phyloP scores from a whole-genome alignment of 2,329 filamentous ascomycete genomes.

The Calonectria montana region DNA sequence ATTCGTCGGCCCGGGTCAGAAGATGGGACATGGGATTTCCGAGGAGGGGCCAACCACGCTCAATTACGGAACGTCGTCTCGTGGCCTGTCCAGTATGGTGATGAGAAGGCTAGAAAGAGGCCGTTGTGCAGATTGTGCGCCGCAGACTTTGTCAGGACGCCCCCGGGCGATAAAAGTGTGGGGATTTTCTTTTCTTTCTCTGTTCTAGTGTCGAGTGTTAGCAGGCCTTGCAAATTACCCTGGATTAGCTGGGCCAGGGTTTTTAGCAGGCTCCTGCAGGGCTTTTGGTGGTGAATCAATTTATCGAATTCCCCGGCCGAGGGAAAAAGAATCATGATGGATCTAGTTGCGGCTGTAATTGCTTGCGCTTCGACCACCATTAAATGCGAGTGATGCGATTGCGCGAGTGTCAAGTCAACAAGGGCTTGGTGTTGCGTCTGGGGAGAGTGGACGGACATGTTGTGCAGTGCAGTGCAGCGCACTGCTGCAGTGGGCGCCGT shows the following conservation, averaged over 20 bases:
- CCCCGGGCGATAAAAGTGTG: slow-evolving; percentile 15
- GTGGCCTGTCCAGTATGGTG: slow-evolving; percentile 9
- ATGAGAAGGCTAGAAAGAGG: background rate
- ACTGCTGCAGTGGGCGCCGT: background rate
- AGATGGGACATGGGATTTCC: slow-evolving; percentile 25
- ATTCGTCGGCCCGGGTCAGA: slow-evolving; percentile 14
- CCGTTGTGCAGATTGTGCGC: slow-evolving; percentile 7
- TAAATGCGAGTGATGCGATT: background rate
- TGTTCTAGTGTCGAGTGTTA: slow-evolving; percentile 15
- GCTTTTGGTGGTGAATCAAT: slow-evolving; percentile 4
- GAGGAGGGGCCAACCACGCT: background rate
- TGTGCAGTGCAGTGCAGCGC: background rate
- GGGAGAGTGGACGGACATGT: background rate
- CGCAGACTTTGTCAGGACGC: slow-evolving; percentile 14
- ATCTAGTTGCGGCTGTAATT: background rate
- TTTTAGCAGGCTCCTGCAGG: background rate
- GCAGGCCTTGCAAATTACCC: background rate
- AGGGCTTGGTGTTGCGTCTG: background rate
- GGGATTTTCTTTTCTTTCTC: slow-evolving; percentile 10
- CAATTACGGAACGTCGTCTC: slow-evolving; percentile 21
- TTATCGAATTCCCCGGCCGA: slow-evolving; percentile 12
- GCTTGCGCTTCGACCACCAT: slow-evolving; percentile 3
- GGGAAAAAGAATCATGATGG: background rate
- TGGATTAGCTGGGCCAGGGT: background rate
- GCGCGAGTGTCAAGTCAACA: background rate